Evolutionary conservation across 179 eudicot species (phyloP).

Genomic region (Vitellaria paradoxa): DNA sequence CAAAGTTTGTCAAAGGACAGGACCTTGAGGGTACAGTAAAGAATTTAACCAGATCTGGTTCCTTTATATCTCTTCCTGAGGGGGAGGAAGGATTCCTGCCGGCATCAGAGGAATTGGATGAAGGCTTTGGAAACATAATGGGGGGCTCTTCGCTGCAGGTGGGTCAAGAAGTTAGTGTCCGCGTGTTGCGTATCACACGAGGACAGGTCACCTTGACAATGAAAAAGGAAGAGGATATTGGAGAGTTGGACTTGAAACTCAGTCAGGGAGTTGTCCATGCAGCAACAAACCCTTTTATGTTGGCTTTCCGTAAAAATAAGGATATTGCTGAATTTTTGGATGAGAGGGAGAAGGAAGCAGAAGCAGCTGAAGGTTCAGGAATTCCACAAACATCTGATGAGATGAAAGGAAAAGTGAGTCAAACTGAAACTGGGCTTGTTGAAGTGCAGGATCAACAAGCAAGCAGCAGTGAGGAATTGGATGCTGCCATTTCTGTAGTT

Average conservation of each 20-base stretch:
- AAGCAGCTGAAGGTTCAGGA: slow-evolving; percentile 23
- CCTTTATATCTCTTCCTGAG: slow-evolving; percentile 82
- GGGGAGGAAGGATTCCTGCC: slow-evolving; percentile 95
- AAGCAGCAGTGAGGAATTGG: slow-evolving; percentile 12
- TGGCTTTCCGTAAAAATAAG: slow-evolving; percentile 76
- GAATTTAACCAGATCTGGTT: slow-evolving; percentile 64
- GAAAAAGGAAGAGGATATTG: slow-evolving; percentile 64
- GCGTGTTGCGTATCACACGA: slow-evolving; percentile 67
- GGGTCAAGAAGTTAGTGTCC: slow-evolving; percentile 83
- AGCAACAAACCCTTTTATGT: slow-evolving; percentile 77
- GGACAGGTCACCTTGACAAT: slow-evolving; percentile 75
- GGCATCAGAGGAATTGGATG: slow-evolving; percentile 66
- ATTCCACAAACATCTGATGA: slow-evolving; percentile 13
- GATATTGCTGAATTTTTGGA: slow-evolving; percentile 81
- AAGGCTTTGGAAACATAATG: slow-evolving; percentile 52
- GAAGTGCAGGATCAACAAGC: slow-evolving; percentile 15
- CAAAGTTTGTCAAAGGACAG: slow-evolving; percentile 81
- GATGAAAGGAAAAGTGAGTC: slow-evolving; percentile 22
- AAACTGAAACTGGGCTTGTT: slow-evolving; percentile 17
- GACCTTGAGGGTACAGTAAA: slow-evolving; percentile 85
- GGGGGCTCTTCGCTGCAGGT: slow-evolving; percentile 64
- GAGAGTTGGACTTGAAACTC: slow-evolving; percentile 40
- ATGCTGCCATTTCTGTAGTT: slow-evolving; percentile 10
- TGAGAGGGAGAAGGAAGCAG: slow-evolving; percentile 47
- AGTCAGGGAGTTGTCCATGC: slow-evolving; percentile 44